Conservation (phyloP, 768 basidiomycete species). For the Termitomyces sp. region DNA sequence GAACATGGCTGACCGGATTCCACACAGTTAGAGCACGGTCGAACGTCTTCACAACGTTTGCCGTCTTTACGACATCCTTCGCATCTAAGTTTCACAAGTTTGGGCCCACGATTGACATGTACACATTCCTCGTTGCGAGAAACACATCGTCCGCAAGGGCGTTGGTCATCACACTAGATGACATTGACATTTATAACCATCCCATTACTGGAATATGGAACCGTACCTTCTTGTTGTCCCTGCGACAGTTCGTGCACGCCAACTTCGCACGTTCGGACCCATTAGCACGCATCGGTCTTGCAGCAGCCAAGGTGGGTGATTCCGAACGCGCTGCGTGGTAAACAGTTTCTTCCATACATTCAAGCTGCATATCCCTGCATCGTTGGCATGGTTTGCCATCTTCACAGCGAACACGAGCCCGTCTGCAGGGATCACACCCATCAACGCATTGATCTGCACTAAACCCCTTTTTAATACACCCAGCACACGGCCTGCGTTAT, state of each 20-base stretch:
- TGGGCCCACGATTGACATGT: slow-evolving; percentile 49
- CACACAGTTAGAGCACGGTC: slow-evolving; percentile 50
- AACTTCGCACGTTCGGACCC: slow-evolving; percentile 47
- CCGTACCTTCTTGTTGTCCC: slow-evolving; percentile 59
- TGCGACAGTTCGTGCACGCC: slow-evolving; percentile 55
- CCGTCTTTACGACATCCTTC: slow-evolving; percentile 51
- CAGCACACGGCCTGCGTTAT: slow-evolving; percentile 47
- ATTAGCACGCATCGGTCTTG: slow-evolving; percentile 22
- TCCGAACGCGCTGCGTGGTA: slow-evolving; percentile 17
- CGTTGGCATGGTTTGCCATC: slow-evolving; percentile 43
- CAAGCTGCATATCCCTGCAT: slow-evolving; percentile 44
- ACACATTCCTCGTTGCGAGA: slow-evolving; percentile 49
- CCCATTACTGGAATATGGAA: slow-evolving; percentile 1
- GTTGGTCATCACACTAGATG: slow-evolving; percentile 53
- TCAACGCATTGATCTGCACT: slow-evolving; percentile 48
- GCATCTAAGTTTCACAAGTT: slow-evolving; percentile 54
- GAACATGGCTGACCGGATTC: slow-evolving; percentile 42
- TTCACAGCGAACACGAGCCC: slow-evolving; percentile 51
- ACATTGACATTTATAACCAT: not conserved
- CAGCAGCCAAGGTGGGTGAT: slow-evolving; percentile 15
- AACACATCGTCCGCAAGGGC: slow-evolving; percentile 57
- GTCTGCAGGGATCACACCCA: slow-evolving; percentile 56
- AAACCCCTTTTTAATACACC: slow-evolving; percentile 52
- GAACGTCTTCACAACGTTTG: slow-evolving; percentile 52
- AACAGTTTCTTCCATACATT: slow-evolving; percentile 41